phyloP scores from a whole-genome alignment of 2,329 filamentous ascomycete species.

The Trichoderma koningiopsis region DNA sequence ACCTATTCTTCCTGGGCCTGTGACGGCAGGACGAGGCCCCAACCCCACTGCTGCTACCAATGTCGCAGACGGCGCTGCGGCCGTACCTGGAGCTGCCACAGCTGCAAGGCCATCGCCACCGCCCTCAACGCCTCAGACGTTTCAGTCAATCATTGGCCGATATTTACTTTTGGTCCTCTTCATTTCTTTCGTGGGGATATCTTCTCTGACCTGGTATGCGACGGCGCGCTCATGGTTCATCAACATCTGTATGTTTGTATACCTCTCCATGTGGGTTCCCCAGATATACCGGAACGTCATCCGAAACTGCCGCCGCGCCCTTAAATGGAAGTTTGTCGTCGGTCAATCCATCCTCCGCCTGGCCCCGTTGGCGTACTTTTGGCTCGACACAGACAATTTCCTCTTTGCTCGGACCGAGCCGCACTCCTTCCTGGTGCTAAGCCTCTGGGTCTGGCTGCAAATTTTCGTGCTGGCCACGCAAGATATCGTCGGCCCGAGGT shows the following conservation, averaged over 20 bases:
- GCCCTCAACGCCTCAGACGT: constrained; percentile 40
- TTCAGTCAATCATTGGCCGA: constrained; percentile 60
- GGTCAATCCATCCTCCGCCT: constrained; percentile 80
- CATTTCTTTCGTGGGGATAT: constrained; percentile 60
- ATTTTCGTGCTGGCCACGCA: constrained; percentile 77
- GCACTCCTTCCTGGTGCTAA: constrained; percentile 60
- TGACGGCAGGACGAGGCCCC: constrained; percentile 39
- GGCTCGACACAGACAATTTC: constrained; percentile 75
- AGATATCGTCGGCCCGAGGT: constrained; percentile 84
- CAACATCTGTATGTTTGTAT: constrained; percentile 68
- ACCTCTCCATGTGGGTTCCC: constrained; percentile 89
- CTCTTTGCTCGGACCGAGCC: constrained; percentile 73
- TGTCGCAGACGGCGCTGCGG: constrained; percentile 40
- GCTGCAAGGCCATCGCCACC: constrained; percentile 34
- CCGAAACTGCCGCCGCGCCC: constrained; percentile 86
- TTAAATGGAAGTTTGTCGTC: constrained; percentile 88
- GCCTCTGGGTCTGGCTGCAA: constrained; percentile 86
- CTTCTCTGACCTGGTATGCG: constrained; percentile 63
- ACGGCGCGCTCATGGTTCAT: constrained; percentile 57
- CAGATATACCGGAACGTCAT: constrained; percentile 89
- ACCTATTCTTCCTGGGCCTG: constrained; percentile 45
- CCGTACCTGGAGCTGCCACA: constrained; percentile 37
- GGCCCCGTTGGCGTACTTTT: constrained; percentile 83
- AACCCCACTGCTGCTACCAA: constrained; percentile 46
- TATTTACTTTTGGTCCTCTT: constrained; percentile 59